A percentile compares a stretch with the other conserved stretches of the same genome.
phyloP scores from a whole-genome alignment of 208 protist genomes.

The Tritrichomonas musculus region DNA sequence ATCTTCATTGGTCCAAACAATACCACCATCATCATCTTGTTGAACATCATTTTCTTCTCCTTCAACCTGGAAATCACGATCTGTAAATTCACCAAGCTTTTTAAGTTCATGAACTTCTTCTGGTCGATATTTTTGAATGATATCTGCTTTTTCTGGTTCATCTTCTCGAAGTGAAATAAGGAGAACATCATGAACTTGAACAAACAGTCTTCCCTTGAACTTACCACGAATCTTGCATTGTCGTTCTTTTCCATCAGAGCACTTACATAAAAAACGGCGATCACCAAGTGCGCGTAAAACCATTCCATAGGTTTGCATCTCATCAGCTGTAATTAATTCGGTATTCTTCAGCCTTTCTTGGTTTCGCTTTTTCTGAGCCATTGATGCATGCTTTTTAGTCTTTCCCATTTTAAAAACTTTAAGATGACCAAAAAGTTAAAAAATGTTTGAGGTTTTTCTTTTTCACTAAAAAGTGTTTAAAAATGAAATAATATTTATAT shows the following conservation, averaged over 20 bases:
- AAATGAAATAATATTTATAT: too few species aligned
- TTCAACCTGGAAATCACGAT: conserved; percentile 34
- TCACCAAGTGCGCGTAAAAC: background rate
- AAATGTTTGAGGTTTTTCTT: too few species aligned
- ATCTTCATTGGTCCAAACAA: conserved; percentile 23
- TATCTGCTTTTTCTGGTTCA: conserved; percentile 74
- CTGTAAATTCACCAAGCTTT: conserved; percentile 60
- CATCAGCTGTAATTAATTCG: background rate
- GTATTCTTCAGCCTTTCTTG: background rate
- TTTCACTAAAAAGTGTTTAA: too few species aligned
- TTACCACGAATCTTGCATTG: conserved; percentile 74
- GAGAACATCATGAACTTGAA: conserved; percentile 70
- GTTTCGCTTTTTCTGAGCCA: background rate
- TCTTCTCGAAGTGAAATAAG: conserved; percentile 73
- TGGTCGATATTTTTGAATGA: conserved; percentile 72
- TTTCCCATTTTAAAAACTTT: too few species aligned
- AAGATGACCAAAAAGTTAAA: too few species aligned
- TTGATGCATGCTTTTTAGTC: background rate
- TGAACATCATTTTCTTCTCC: too few species aligned
- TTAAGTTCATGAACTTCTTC: conserved; percentile 73
- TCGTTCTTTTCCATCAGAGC: background rate
- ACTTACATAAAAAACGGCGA: background rate
- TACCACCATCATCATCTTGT: background rate
- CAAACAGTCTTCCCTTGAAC: conserved; percentile 68
- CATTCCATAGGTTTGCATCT: too few species aligned